Evolutionary conservation across 805 yeast species (phyloP), one percentile per base, ranked within the genome.

Genomic region (Yarrowia keelungensis): DNA sequence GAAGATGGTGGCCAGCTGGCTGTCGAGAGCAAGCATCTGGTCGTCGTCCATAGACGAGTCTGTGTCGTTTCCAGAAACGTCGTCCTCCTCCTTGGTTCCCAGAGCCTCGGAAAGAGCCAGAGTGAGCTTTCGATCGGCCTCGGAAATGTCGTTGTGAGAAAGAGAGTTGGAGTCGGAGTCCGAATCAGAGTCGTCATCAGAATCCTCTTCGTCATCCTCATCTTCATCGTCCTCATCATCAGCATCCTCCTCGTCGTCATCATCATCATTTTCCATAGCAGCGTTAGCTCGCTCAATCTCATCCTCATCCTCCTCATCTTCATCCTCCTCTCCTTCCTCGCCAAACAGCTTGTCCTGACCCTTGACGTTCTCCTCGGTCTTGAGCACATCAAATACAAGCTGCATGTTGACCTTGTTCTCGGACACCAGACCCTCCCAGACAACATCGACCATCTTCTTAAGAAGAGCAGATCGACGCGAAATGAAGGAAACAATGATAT

Each of bases 21-120:
- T 90, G 76, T 94, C 98, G 73, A 94, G 85, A 22, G 93, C 96
- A 88, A 92, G 87, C 98, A 94, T 94, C 76, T 92, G 92, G 74
- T 93, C 97, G 77, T 93, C 98, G 70, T 93, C 97, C 96, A 92
- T 91, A 0, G 94, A 87, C 38, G 82, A 85, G 47, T 84, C 87
- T 11, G 80, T 81, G 38, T 82, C 84, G 14, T 79, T 81, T 14
- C 67, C 43, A 8, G 69, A 46, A 47, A 69, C 10, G 8, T 45
- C 74, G 7, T 54, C 70, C 8, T 67, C 73, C 32, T 53, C 69
- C 16, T 68, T 70, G 9, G 71, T 72, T 12, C 72, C 72, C 8
- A 74, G 70, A 36, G 75, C 75, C 22, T 70, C 69, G 7, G 76
- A 72, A n/a, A 73, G 69, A n/a, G 72, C 80, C 36, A 79, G 79